Evolutionary conservation across 257 asterid genomes (phyloP), one percentile per base, ranked within the genome.

Genomic region (Salvia splendens): DNA sequence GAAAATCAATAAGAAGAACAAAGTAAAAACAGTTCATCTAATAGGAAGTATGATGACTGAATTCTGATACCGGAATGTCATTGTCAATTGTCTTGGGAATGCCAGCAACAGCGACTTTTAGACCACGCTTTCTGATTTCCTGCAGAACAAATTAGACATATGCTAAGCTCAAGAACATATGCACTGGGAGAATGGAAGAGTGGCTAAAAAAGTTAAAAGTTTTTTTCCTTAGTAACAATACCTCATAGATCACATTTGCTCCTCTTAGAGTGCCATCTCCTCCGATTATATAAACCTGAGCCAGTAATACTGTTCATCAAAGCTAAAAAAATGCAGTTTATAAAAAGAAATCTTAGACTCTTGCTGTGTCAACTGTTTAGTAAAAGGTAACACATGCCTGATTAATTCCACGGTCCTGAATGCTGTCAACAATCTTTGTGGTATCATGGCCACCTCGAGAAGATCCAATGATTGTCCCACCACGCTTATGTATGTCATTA

Each of bases 391-490:
- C 42, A 68, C 80, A 42, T 79, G 61, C 99, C 96, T 93, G 99
- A 78, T 93, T 93, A 65, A 90, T 90, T 77, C 94, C 96, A 56
- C 97, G 95, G 78, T 93, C 97, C 80, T 93, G 99, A 79, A 93
- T 93, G 75, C 94, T 90, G 81, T 93, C 97, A 65, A 93, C 97
- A 61, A 93, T 93, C 83, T 93, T 93, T 60, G 10, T 78, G 76
- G 96, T 93, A 77, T 93, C 95, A 60, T 90, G 97, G 78, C 99
- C 99, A 63, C 99, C 99, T 78, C 99, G 90, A 73, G 99, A 93
- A 32, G 99, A 75, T 70, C 96, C 95, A 80, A 93, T 77, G 74
- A 90, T 82, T 53, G 99, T 93, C 14, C 99, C 99, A 68, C 99
- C 99, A 70, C 97, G 97, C 71, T 93, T 93, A 68, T 93, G 99